These are phyloP conservation scores for Ceraceosorus bombacis DNA, from an alignment of 1,284 basidiomycete genomes.

Conservation along the genomic window DNA sequence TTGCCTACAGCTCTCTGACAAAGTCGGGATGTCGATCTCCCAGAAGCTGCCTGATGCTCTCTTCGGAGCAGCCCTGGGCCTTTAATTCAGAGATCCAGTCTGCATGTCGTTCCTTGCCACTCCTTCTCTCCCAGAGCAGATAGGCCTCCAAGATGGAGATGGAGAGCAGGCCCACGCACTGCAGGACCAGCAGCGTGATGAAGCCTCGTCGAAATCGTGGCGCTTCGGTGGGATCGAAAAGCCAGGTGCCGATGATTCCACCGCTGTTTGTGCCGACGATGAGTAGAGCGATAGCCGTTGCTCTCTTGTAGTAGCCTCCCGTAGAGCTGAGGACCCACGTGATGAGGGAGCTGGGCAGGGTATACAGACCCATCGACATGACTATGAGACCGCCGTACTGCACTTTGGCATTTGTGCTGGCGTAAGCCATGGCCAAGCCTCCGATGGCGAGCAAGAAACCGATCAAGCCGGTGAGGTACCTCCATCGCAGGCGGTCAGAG, in stretches of 20 bases:
- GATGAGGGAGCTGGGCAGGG: conserved; percentile 10
- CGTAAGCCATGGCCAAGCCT: conserved; percentile 32
- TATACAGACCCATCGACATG: conserved; percentile 28
- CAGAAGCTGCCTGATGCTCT: conserved; percentile 28
- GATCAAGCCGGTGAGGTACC: conserved; percentile 21
- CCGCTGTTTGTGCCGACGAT: conserved; percentile 37
- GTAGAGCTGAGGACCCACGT: conserved; percentile 26
- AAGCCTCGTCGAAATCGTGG: conserved; percentile 27
- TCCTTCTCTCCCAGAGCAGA: conserved; percentile 27
- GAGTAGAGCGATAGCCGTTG: conserved; percentile 29
- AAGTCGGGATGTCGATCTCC: conserved; percentile 40
- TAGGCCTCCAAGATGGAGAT: conserved; percentile 26
- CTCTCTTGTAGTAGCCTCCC: conserved; percentile 33
- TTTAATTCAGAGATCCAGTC: conserved; percentile 14
- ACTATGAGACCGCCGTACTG: conserved; percentile 39
- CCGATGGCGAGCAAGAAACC: conserved; percentile 24
- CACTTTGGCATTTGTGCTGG: conserved; percentile 10
- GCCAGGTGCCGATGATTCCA: conserved; percentile 32
- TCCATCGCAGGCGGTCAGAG: conserved; percentile 30
- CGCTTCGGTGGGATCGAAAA: conserved; percentile 27
- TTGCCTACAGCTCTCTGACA: conserved; percentile 15
- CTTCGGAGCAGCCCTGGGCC: conserved; percentile 21
- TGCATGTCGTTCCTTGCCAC: conserved; percentile 25
- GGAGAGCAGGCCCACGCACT: conserved; percentile 18
- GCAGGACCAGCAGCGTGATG: conserved; percentile 29